Evolutionary conservation across 2,329 filamentous ascomycete species (phyloP).

Genomic region (Seiridium cupressi): DNA sequence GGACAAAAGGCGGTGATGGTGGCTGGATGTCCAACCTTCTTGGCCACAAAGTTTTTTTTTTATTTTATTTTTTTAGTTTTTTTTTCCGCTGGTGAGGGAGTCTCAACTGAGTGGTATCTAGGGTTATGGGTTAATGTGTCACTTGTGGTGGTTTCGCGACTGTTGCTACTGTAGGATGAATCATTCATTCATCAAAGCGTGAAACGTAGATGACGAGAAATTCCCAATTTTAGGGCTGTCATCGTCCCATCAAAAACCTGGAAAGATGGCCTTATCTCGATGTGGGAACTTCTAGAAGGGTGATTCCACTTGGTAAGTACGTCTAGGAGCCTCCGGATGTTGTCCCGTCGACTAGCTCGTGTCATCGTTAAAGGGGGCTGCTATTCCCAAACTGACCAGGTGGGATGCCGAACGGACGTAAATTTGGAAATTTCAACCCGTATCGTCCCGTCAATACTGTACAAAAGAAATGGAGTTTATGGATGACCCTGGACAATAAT

Average conservation of each 20-base stretch:
- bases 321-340: not conserved
- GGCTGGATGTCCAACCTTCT: not conserved
- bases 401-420: not conserved
- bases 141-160: too few species aligned
- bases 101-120: too few species aligned
- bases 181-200: not conserved
- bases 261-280: not conserved
- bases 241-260: constrained; percentile 1
- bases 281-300: constrained; percentile 8
- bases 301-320: constrained; percentile 1
- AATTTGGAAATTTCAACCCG: not conserved
- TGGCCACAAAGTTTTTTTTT: too few species aligned
- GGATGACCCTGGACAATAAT: not conserved
- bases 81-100: too few species aligned
- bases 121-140: too few species aligned
- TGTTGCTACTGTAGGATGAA: not conserved
- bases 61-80: too few species aligned
- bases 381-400: not conserved
- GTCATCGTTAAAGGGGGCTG: not conserved
- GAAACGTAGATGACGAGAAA: not conserved
- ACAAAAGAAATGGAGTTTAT: not conserved
- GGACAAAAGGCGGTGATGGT: not conserved
- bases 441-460: not conserved
- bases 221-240: constrained; percentile 4
- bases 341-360: constrained; percentile 7